phyloP scores from a whole-genome alignment of 164 flowering plant genomes.

The Buxus sempervirens region DNA sequence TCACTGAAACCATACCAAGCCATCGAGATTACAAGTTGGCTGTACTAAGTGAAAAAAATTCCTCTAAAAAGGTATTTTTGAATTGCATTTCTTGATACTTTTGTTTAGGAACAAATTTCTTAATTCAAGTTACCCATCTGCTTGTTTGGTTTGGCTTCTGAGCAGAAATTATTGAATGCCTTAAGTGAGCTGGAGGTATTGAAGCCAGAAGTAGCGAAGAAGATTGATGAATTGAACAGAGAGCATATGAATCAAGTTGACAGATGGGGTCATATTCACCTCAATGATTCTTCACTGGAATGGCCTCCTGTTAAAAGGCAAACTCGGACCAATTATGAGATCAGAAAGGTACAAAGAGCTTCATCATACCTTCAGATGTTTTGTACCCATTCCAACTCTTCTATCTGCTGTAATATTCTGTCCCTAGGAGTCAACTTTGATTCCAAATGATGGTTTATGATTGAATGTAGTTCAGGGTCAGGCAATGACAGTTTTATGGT shows the following conservation, averaged over 20 bases:
- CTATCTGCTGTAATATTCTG: not conserved
- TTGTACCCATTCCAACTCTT: not conserved
- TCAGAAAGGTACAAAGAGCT: conserved; percentile 42
- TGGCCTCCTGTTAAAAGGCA: conserved; percentile 40
- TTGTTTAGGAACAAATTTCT: not conserved
- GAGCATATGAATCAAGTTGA: conserved; percentile 35
- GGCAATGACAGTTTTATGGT: not conserved
- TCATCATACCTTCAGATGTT: not conserved
- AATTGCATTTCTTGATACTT: conserved; percentile 1
- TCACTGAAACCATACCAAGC: conserved; percentile 79
- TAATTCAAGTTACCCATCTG: not conserved
- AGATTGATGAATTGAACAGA: conserved; percentile 47
- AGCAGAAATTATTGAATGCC: conserved; percentile 55
- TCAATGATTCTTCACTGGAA: conserved; percentile 33
- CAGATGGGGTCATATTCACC: conserved; percentile 23
- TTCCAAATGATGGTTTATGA: not conserved
- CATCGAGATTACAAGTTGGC: conserved; percentile 70
- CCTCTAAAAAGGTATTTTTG: conserved; percentile 49
- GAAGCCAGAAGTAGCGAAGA: conserved; percentile 61
- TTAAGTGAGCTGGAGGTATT: conserved; percentile 72
- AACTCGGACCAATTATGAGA: conserved; percentile 22
- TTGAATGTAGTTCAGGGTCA: not conserved
- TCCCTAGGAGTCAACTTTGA: not conserved
- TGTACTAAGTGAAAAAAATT: conserved; percentile 38
- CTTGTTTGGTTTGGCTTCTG: conserved; percentile 7